These are phyloP conservation scores for Centella asiatica DNA, from an alignment of 129 eudicot genomes.

Conservation along the genomic window DNA sequence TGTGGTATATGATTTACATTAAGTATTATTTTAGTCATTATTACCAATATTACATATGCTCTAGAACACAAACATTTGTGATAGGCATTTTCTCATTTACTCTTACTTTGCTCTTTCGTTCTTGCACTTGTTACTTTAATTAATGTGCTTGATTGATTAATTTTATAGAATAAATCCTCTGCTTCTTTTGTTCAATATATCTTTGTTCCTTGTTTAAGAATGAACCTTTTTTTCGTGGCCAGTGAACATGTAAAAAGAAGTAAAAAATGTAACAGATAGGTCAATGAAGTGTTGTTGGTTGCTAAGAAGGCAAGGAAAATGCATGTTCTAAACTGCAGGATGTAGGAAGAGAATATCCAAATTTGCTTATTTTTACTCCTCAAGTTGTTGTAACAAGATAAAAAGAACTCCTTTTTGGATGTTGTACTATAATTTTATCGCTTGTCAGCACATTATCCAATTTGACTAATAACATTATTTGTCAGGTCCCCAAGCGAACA, in stretches of 20 bases:
- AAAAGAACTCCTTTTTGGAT: neutral
- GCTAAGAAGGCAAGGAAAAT: neutral
- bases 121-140: neutral
- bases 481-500: slow-evolving; percentile 47
- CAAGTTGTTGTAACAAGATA: neutral
- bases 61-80: too few relatives aligned
- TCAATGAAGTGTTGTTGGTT: neutral
- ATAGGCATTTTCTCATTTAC: too few relatives aligned
- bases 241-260: neutral
- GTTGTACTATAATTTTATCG: neutral
- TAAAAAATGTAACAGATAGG: neutral
- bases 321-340: neutral
- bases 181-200: neutral
- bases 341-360: too few relatives aligned
- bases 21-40: too few relatives aligned
- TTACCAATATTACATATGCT: too few relatives aligned
- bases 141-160: neutral
- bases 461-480: slow-evolving; percentile 3
- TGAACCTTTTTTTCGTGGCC: neutral
- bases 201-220: too few relatives aligned
- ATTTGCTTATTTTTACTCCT: neutral
- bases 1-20: too few relatives aligned
- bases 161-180: neutral
- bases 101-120: too few relatives aligned
- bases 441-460: neutral